Base-by-base conservation (phyloP, 2,329 filamentous ascomycete species). In the Hypoxylon rubiginosum region DNA sequence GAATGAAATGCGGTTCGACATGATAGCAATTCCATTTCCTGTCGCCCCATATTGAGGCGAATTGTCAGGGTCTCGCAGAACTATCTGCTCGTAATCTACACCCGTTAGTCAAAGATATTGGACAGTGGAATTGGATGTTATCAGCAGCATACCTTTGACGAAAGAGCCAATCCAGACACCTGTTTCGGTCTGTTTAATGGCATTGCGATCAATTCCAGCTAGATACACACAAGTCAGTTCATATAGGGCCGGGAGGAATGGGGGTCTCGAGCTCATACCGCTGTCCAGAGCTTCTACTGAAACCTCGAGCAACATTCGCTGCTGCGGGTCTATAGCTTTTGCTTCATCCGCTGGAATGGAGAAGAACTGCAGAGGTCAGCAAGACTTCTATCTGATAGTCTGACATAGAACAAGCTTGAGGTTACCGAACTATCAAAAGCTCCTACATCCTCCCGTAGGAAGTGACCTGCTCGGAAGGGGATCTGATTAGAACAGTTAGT, bases 401-500 rank as follows among this genome's bases (percentile, higher is more conserved):
- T 21, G 11, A 58, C 8, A 15, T 21, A 1, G 24, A 17, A 24
- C 3, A n/a, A 21, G 3, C 7, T 28, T 19, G 11, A 43, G 74
- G 82, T 70, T 74, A 85, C 84, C 0, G 82, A 75, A 41, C 82
- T 83, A 69, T 86, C 85, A 62, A 86, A 87, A 0, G 79, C 78
- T 24, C 80, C 77, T 45, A 85, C 73, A 60, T 86, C 75, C 4
- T 77, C 77, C n/a, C 80, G 78, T n/a, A 86, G 73, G 58, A 87
- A 86, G 63, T 87, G 84, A 0, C 79, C 85, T 2, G 84, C 84
- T 4, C 77, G 78, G 55, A 86, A 83, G 2, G 80, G 80, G 13
- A 84, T 82, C 82, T 83, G 26, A 2, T 21, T 3, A 2, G 45
- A 34, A 30, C 8, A 1, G 11, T 62, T 34, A 71, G 61, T 10